These are phyloP conservation scores for Pterocarpus santalinus DNA, from an alignment of 306 rosid genomes.

Conservation along the genomic window DNA sequence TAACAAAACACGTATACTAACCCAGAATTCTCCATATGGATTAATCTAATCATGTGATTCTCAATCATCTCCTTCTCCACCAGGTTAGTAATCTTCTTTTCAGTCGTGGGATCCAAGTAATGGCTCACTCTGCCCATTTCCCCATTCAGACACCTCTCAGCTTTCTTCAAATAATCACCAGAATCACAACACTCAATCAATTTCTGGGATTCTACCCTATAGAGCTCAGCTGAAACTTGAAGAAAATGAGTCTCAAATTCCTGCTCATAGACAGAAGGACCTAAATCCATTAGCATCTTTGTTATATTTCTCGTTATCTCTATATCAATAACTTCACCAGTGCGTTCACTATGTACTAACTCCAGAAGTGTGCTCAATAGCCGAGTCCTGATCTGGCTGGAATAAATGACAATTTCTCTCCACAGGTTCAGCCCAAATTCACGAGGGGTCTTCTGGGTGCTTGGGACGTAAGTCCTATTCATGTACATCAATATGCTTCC, in stretches of 20 bases:
- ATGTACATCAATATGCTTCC: slow-evolving; percentile 32
- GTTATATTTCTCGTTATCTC: slow-evolving; percentile 64
- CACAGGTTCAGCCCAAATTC: slow-evolving; percentile 71
- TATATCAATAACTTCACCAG: slow-evolving; percentile 87
- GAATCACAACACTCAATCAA: slow-evolving; percentile 91
- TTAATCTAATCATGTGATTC: slow-evolving; percentile 87
- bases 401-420: too few species aligned
- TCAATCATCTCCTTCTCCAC: slow-evolving; percentile 94
- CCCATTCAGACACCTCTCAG: slow-evolving; percentile 91
- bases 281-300: too few species aligned
- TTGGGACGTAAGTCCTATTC: slow-evolving; percentile 94
- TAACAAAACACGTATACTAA: too few species aligned
- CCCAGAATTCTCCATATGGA: too few species aligned
- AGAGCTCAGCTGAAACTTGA: slow-evolving; percentile 62
- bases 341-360: slow-evolving; percentile 75
- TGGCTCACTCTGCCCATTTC: slow-evolving; percentile 91
- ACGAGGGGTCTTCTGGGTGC: slow-evolving; percentile 83
- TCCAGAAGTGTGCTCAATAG: slow-evolving; percentile 77
- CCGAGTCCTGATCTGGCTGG: not conserved
- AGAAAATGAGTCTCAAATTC: too few species aligned
- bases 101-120: slow-evolving; percentile 84
- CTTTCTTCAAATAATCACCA: slow-evolving; percentile 89
- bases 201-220: slow-evolving; percentile 77
- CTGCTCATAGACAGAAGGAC: too few species aligned
- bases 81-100: slow-evolving; percentile 80